Conservation (phyloP, 2,329 filamentous ascomycete species). For the Fusarium denticulatum region DNA sequence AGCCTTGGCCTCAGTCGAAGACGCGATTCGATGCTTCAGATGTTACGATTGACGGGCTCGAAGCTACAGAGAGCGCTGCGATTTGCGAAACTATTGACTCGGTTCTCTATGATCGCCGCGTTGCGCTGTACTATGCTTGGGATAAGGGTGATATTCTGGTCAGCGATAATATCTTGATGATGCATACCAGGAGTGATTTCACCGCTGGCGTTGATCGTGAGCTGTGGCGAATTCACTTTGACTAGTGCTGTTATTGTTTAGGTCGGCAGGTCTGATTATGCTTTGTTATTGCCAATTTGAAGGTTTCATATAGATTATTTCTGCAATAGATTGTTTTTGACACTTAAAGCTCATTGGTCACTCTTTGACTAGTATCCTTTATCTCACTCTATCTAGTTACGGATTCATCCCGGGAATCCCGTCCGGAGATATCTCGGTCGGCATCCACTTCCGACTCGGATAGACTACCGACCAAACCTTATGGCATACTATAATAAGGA, state of each 20-base stretch:
- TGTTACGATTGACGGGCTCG: slow-evolving; percentile 53
- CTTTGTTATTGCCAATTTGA: background rate
- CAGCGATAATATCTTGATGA: slow-evolving; percentile 60
- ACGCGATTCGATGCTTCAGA: slow-evolving; percentile 60
- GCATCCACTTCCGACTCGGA: slow-evolving; percentile 19
- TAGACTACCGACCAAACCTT: background rate
- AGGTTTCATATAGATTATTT: background rate
- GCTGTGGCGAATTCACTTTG: slow-evolving; percentile 62
- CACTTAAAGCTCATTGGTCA: no score
- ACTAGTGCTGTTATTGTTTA: slow-evolving; percentile 29
- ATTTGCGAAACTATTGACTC: slow-evolving; percentile 54
- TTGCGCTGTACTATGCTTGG: slow-evolving; percentile 62
- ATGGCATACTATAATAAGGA: background rate
- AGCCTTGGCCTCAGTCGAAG: slow-evolving; percentile 63
- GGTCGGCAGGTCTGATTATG: background rate
- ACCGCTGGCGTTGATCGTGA: slow-evolving; percentile 55
- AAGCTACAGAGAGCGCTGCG: slow-evolving; percentile 44
- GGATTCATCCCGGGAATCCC: background rate
- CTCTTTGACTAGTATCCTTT: background rate
- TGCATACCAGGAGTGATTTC: slow-evolving; percentile 62
- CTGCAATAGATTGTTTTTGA: background rate
- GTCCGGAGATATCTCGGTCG: background rate
- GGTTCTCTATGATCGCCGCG: slow-evolving; percentile 59
- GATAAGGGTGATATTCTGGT: slow-evolving; percentile 64
- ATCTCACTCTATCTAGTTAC: background rate